Conservation (phyloP, 148 eudicot genomes). For the Nyssa sinensis region DNA sequence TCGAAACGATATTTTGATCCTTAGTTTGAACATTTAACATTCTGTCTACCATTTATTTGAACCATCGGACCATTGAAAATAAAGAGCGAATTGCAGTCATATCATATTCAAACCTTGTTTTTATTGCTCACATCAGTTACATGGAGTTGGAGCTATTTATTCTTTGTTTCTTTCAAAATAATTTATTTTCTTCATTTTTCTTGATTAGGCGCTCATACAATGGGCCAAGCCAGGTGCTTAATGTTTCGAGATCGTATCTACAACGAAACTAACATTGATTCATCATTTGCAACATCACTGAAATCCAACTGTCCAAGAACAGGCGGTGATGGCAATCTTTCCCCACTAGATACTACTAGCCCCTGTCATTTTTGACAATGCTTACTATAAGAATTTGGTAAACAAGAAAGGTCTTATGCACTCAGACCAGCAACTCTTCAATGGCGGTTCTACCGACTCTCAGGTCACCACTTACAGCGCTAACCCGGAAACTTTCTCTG, state of each 20-base stretch:
- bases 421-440: constrained; percentile 29
- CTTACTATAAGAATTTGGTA: constrained; percentile 17
- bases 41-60: no score
- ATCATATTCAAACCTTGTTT: no score
- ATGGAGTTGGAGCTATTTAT: no score
- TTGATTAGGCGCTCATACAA: constrained; percentile 25
- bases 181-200: no score
- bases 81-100: no score
- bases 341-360: constrained; percentile 13
- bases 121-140: no score
- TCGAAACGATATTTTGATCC: no score
- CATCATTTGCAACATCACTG: constrained; percentile 8
- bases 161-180: no score
- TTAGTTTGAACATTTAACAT: no score
- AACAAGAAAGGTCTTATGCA: constrained; percentile 19
- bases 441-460: constrained; percentile 23
- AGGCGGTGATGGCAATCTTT: constrained; percentile 18
- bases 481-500: background rate
- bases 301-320: constrained; percentile 13
- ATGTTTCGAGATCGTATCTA: constrained; percentile 17
- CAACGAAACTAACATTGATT: constrained; percentile 21
- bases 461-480: constrained; percentile 16
- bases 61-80: no score
- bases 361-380: constrained; percentile 18
- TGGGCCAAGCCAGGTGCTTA: constrained; percentile 23